phyloP scores from a whole-genome alignment of 1,284 basidiomycete species.

The Pterula multifida region DNA sequence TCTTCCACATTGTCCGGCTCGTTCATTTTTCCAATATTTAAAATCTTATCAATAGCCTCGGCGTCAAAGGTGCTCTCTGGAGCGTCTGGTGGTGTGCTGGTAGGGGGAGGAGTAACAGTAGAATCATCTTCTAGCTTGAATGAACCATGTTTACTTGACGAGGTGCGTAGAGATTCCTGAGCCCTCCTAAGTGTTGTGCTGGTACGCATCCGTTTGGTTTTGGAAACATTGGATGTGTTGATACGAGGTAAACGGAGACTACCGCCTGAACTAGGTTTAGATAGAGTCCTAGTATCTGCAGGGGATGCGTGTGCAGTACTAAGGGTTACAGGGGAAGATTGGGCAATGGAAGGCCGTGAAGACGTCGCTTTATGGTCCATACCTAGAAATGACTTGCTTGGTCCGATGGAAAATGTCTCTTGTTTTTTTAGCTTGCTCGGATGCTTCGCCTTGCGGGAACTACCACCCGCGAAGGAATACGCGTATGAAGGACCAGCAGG shows the following conservation, averaged over 20 bases:
- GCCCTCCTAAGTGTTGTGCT: not conserved
- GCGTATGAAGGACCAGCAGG: slow-evolving; percentile 26
- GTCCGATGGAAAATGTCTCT: not conserved
- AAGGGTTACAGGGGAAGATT: not conserved
- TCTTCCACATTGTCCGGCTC: slow-evolving; percentile 5
- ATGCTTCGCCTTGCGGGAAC: not conserved
- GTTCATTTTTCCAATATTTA: slow-evolving; percentile 9
- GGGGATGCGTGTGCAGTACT: not conserved
- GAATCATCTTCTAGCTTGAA: not conserved
- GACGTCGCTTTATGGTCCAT: not conserved
- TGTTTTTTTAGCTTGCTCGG: not conserved
- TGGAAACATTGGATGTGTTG: not conserved
- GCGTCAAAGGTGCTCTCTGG: not conserved
- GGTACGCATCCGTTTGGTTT: not conserved
- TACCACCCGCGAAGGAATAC: not conserved
- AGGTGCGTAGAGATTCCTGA: not conserved
- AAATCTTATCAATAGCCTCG: not conserved
- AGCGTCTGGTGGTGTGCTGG: not conserved
- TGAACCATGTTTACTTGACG: not conserved
- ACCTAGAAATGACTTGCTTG: not conserved
- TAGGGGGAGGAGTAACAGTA: slow-evolving; percentile 22
- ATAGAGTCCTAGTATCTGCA: not conserved
- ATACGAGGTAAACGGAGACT: not conserved
- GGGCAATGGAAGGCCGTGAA: not conserved
- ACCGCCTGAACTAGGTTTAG: not conserved